Evolutionary conservation across 345 rosid species (phyloP), one percentile per base, ranked within the genome.

Genomic region (Combretum micranthum): DNA sequence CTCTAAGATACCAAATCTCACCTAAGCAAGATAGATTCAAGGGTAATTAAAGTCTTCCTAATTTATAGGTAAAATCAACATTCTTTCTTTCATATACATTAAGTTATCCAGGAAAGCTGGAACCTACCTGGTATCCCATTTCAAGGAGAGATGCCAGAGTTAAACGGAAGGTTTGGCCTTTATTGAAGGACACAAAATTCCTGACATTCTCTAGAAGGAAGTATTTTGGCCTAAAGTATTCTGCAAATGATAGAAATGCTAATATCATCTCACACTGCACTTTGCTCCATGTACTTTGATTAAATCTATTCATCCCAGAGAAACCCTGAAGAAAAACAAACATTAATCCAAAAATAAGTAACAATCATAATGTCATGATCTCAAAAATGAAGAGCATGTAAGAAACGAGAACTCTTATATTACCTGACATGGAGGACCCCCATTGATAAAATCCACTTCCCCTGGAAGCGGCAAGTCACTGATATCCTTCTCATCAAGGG

Each of bases 341-440:
- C 4, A 42, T 44, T 5, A n/a, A 50, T 52, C 17, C 21, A 51
- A 44, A 15, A 25, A 2, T 53, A 10, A 53, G 55, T 17, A 19
- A 43, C 39, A 47, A 26, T 52, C 2, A 20, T 19, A 55, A 37
- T 53, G 18, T 25, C 32, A 20, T 47, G 21, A 23, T 17, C 14
- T 19, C 25, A 57, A 50, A 50, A 11, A 44, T 26, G 16, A 20
- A 16, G 2, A 13, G 10, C 15, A 23, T 9, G 21, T 13, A 18
- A 45, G 26, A 26, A 25, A 18, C 23, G 18, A 53, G 44, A 20
- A 5, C 17, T 42, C 15, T 14, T 42, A 14, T 1, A 22, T 43
- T 64, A 86, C 96, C 84, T 92, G 98, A 64, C 98, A 92, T 25
- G 98, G 96, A 69, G 96, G 98, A 22, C 98, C 98, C 44, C 98